Evolutionary conservation across 441 rosid genomes (phyloP).

Genomic region (Adansonia gregorii): DNA sequence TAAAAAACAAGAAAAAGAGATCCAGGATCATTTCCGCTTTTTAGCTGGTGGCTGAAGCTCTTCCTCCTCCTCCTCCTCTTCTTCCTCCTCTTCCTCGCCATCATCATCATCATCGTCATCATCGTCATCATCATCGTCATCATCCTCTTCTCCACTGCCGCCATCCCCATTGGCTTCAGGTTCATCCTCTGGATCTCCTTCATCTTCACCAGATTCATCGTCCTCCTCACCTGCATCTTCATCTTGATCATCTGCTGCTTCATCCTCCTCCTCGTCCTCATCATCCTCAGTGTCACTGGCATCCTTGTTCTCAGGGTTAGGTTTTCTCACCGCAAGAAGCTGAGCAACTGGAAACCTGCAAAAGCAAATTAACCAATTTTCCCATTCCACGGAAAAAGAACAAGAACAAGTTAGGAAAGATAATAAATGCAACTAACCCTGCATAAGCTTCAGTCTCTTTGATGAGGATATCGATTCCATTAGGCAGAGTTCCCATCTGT

Average conservation of each 20-base stretch:
- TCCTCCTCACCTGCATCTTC: constrained; percentile 48
- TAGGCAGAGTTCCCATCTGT: constrained; percentile 43
- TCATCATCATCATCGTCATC: constrained; percentile 39
- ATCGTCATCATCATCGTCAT: constrained; percentile 33
- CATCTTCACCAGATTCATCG: constrained; percentile 39
- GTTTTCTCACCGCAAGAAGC: constrained; percentile 44
- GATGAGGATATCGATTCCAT: constrained; percentile 32
- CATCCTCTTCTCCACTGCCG: constrained; percentile 50
- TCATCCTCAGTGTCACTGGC: constrained; percentile 57
- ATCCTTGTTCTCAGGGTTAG: constrained; percentile 49
- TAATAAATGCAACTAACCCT: constrained; percentile 41
- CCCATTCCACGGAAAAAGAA: constrained; percentile 7
- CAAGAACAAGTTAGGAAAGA: constrained; percentile 13
- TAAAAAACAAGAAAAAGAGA: constrained; percentile 12
- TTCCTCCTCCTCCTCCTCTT: constrained; percentile 51
- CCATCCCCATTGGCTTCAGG: constrained; percentile 50
- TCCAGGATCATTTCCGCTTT: constrained; percentile 53
- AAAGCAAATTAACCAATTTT: constrained; percentile 17
- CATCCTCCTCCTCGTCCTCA: constrained; percentile 36
- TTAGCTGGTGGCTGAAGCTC: constrained; percentile 58
- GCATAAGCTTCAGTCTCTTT: constrained; percentile 34
- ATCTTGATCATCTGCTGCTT: constrained; percentile 38
- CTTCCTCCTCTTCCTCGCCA: constrained; percentile 51
- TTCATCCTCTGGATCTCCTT: constrained; percentile 50
- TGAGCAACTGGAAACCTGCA: constrained; percentile 47